Evolutionary conservation across 1,139 yeast species (phyloP), one percentile per base, ranked within the genome.

Genomic region (Magnusiomyces clavatus): DNA sequence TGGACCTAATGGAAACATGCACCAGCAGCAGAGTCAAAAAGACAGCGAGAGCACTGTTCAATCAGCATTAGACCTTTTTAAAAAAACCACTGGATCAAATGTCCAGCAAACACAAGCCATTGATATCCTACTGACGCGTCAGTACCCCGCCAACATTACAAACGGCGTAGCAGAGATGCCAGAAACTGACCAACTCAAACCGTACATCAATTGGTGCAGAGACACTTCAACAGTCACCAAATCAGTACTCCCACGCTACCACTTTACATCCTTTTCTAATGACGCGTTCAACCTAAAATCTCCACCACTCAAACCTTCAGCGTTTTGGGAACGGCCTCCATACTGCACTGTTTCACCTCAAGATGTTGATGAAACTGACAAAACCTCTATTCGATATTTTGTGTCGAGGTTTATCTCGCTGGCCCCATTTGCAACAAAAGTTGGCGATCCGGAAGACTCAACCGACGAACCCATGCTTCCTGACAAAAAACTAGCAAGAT

Each of bases 251-350:
- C 64, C 66, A 2, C 53, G 60, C 16, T 62, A 62, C 46, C 58
- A 54, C 34, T 58, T 62, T 51, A 57, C 52, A 10, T 49, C 56
- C 11, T 44, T 50, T 4, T 29, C 35, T 19, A 46, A 36, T n/a
- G 53, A 52, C 35, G 48, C 35, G 14, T 36, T 36, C 35, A 34
- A 19, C 11, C 14, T 12, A 2, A n/a, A 24, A 11, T 8, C 31
- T 5, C 31, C 31, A 24, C 31, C 31, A 8, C 31, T 24, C 31
- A 24, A 24, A 8, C n/a, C 12, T 2, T 19, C 46, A 3, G 13
- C 46, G 3, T 61, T 57, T 46, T 61, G 60, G 59, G 67, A 64
- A 50, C 56, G 64, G 14, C 53, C 55, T 11, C 66, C 67, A 0
- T 63, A 56, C 51, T 51, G 47, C 17, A 52, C 60, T 47, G 49